Evolutionary conservation across 148 eudicot genomes (phyloP), one percentile per base, ranked within the genome.

Genomic region (Salicornia ramosissima): DNA sequence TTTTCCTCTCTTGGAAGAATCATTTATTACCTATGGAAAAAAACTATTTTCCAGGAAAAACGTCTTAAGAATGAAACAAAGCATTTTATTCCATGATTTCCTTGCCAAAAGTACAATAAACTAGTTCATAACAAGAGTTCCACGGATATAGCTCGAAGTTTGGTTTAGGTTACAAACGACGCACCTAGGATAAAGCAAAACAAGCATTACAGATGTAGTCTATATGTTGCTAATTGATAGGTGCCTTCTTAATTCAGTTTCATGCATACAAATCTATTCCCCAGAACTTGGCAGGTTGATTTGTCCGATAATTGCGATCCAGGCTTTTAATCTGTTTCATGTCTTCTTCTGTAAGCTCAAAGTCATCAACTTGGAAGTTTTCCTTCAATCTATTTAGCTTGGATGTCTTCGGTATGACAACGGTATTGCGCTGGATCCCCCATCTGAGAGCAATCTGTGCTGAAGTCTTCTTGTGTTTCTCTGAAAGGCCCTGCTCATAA

Each of bases 401-500:
- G 30, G 97, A 92, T 63, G 96, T 62, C 86, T 92, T 92, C 13
- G 97, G 97, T 60, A 92, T 88, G 55, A 92, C 88, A 21, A 81
- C 73, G 3, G 96, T 85, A 66, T 90, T 79, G 29, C 97, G 78
- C 43, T 92, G 94, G 52, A 92, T 80, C 9, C 91, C 97, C 97
- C 97, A 92, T 18, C 86, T 90, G 26, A 92, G 97, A 76, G 81
- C 87, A 65, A 92, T 68, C 71, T 90, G 97, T 5, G 97, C 96
- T n/a, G 71, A 84, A 0, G 86, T 80, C 80, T 81, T 90, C 63
- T 88, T 85, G 81, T 92, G 80, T 69, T 90, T 92, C 80, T 86
- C 86, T 6, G 96, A 87, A 25, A 78, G 52, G 14, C 77, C 67
- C 80, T 78, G 80, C 19, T 68, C 34, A 31, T 18, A 68, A 25